Evolutionary conservation across 2,329 filamentous ascomycete genomes (phyloP), one percentile per base, ranked within the genome.

Genomic region (Ambrosiella beaveri): DNA sequence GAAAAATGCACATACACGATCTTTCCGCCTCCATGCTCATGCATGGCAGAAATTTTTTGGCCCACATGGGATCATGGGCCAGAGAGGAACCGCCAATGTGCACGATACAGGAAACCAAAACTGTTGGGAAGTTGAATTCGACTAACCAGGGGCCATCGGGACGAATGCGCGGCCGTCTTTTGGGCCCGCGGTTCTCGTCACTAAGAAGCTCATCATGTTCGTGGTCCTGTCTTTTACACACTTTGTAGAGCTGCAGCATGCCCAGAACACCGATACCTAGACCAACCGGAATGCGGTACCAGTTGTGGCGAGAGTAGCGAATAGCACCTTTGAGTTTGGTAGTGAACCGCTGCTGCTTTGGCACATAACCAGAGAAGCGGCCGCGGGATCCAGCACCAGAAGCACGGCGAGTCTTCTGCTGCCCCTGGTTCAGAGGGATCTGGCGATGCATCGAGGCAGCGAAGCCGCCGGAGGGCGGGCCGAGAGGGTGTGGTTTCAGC

Each of bases 251-350:
- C 65, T 95, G 89, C 55, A 90, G 77, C 56, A 86, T 74, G 27
- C 88, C 90, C 7, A 96, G 75, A 65, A 95, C 89, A 59, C 80
- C 87, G 65, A 95, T 83, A 61, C 90, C 90, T 19, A 95, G 75
- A 35, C 85, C 87, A 58, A 95, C 80, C 19, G 90, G 90, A 64
- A 96, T 95, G 52, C 86, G 87, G 70, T 89, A 88, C 90, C 90
- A 96, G 73, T 86, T 81, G 62, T 56, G 55, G 17, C 59, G 55
- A 8, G 59, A 55, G 47, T 60, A 55, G 40, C 56, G 49, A 13
- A 60, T 52, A 12, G 55, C 59, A 37, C 55, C 57, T 51, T 57
- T 57, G 35, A 60, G 38, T 40, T 60, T 60, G 51, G 55, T 60
- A 13, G 57, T 54, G 45, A 60, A 60, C 45, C 59, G 51, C 45